These are phyloP conservation scores for Hypoxylon intermedium DNA, from an alignment of 495 filamentous ascomycete genomes.

Conservation along the genomic window DNA sequence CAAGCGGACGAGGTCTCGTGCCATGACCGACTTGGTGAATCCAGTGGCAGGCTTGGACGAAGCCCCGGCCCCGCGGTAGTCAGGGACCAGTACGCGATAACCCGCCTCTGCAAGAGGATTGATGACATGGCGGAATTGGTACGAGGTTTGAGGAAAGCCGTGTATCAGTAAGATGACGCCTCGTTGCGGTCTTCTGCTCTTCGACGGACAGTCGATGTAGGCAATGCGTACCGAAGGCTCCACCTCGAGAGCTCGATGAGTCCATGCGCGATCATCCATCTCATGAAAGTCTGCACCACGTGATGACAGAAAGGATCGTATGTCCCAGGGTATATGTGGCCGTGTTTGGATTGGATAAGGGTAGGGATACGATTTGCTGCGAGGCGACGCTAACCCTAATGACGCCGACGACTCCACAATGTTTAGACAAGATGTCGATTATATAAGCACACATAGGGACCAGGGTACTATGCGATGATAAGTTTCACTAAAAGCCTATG, in stretches of 20 bases:
- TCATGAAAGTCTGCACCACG: not conserved
- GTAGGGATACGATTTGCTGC: too few species aligned
- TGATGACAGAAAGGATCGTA: not conserved
- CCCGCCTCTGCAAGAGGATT: conserved; percentile 44
- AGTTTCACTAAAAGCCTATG: too few species aligned
- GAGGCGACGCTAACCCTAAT: too few species aligned
- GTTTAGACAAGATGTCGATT: too few species aligned
- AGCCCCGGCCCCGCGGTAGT: conserved; percentile 56
- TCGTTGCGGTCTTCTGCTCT: conserved; percentile 11
- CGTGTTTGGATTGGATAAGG: too few species aligned
- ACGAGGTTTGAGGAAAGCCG: conserved; percentile 55
- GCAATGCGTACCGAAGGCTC: conserved; percentile 24
- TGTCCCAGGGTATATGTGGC: too few species aligned
- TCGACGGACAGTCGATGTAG: conserved; percentile 25
- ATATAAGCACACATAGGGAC: too few species aligned
- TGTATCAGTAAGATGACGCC: conserved; percentile 42
- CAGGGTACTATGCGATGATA: too few species aligned
- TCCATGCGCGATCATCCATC: conserved; percentile 22
- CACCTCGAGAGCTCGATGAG: conserved; percentile 17
- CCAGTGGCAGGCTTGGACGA: conserved; percentile 47
- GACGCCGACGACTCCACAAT: too few species aligned
- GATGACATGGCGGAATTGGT: conserved; percentile 54
- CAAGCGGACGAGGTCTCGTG: conserved; percentile 32
- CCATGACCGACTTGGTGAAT: conserved; percentile 49
- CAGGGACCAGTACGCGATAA: conserved; percentile 52